Percentiles rank a stretch among this genome's conserved stretches.
These are phyloP conservation scores for Grigorovia yakushimaensis DNA, from an alignment of 805 yeast genomes.

Conservation along the genomic window DNA sequence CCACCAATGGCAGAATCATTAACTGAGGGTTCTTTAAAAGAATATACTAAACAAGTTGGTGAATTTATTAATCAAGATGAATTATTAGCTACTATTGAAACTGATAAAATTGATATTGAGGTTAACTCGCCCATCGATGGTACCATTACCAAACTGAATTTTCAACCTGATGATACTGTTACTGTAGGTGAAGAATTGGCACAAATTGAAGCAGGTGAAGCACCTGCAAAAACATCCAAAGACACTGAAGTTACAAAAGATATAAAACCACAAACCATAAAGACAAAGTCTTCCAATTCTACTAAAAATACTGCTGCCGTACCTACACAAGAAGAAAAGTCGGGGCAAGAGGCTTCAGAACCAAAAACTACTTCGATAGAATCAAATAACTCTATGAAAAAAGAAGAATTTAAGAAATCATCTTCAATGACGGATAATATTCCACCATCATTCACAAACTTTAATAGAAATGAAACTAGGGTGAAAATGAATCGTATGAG, in stretches of 20 bases:
- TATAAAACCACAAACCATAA: background rate
- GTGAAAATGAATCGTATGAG: conserved; percentile 99
- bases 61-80: conserved; percentile 83
- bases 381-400: conserved; percentile 9
- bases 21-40: conserved; percentile 87
- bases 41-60: conserved; percentile 66
- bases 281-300: background rate
- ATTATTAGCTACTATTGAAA: conserved; percentile 91
- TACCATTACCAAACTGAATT: conserved; percentile 75
- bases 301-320: conserved; percentile 9
- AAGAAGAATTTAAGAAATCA: conserved; percentile 12
- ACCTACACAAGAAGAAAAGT: conserved; percentile 3
- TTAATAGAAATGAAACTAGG: conserved; percentile 79
- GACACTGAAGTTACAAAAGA: background rate
- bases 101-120: conserved; percentile 96
- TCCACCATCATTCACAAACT: conserved; percentile 35
- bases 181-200: conserved; percentile 90
- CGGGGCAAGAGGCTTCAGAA: conserved; percentile 1
- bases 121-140: conserved; percentile 93
- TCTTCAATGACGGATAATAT: conserved; percentile 16
- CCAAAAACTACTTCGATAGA: conserved; percentile 14
- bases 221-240: conserved; percentile 38
- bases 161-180: conserved; percentile 82
- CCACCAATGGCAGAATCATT: conserved; percentile 99
- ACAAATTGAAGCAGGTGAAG: conserved; percentile 70